Base-by-base conservation (phyloP, 306 rosid genomes). In the Malus orientalis region DNA sequence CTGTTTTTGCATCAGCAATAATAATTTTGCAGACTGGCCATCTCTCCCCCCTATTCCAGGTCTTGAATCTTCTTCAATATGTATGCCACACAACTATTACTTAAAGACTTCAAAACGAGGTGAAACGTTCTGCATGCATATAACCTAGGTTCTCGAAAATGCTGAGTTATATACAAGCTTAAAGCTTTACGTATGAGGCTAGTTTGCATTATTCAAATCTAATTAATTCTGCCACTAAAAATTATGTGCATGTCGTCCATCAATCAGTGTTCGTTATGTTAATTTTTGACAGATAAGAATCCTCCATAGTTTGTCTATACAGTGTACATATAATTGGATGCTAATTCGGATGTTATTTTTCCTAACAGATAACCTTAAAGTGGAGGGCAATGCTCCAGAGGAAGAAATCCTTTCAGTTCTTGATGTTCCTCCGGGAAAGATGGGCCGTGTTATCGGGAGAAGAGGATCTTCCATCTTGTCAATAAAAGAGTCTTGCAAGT, bases 401-500 rank as follows among this genome's bases (percentile, higher is more conserved):
- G 97, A 92, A 84, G 99, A 96, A 89, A 91, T 92, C 80, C 96
- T 92, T 57, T 92, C 99, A 12, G 96, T 96, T 40, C 86, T 96
- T 75, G 93, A 87, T 86, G 88, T 96, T 86, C 99, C 98, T 27
- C 80, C 25, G 3, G 98, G 98, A 82, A 89, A 87, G 84, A 92
- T 96, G 99, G 99, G 99, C 57, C 86, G 89, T 42, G 85, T 92
- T 70, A 96, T 92, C 74, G 99, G 98, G 74, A 89, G 78, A 82
- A 87, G 33, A 83, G 99, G 99, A 80, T 85, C 93, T 61, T 69
- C 97, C 42, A 96, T 96, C 81, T 42, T 92, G 87, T 75, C 85
- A n/a, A 91, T 96, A 60, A 92, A 96, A 86, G 88, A 85, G 80
- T 82, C 93, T 69, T 92, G 97, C 97, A 73, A 85, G 99, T 96